Percentiles rank a stretch among this genome's conserved stretches.
phyloP scores from a whole-genome alignment of 306 rosid species.

The Casuarina equisetifolia region DNA sequence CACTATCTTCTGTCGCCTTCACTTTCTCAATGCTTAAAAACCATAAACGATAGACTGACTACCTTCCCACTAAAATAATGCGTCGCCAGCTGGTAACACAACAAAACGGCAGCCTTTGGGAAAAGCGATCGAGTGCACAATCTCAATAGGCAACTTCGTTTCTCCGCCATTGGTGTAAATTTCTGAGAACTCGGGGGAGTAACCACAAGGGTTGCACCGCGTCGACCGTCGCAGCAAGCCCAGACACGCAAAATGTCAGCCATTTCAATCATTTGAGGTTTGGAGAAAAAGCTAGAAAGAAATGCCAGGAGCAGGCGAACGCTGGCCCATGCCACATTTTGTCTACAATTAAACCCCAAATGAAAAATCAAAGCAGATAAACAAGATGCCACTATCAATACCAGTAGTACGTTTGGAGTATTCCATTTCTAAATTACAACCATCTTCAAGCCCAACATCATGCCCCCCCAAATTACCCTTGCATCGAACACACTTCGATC shows the following conservation, averaged over 20 bases:
- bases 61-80: no score
- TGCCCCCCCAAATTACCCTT: constrained; percentile 23
- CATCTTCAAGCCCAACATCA: constrained; percentile 30
- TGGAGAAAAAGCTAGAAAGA: not conserved
- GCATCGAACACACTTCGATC: not conserved
- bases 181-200: not conserved
- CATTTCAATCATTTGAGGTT: not conserved
- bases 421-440: not conserved
- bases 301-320: constrained; percentile 6
- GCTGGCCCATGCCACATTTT: not conserved
- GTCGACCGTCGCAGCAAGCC: not conserved
- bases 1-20: no score
- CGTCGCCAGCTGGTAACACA: no score
- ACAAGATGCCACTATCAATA: constrained; percentile 31
- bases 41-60: no score
- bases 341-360: not conserved
- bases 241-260: not conserved
- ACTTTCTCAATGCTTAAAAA: no score
- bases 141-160: not conserved
- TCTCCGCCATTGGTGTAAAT: not conserved
- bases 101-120: no score
- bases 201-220: not conserved
- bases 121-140: no score
- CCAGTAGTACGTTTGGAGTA: constrained; percentile 32
- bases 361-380: not conserved